phyloP scores from a whole-genome alignment of 345 rosid genomes.

The Arabidopsis thaliana region DNA sequence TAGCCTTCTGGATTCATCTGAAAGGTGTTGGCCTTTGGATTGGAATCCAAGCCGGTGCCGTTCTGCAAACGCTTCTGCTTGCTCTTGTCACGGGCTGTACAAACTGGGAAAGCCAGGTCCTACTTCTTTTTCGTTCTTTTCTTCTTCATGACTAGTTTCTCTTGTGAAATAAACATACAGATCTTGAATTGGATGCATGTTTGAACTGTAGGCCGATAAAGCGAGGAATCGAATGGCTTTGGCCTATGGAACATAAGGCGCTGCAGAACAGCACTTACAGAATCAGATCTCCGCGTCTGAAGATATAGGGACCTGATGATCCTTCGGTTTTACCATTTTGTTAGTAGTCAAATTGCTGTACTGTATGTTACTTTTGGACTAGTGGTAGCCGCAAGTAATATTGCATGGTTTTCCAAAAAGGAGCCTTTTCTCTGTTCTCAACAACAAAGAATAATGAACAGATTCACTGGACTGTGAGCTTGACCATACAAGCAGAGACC shows the following conservation, averaged over 20 bases:
- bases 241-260: background rate
- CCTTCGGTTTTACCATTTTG: slow-evolving; percentile 23
- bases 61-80: slow-evolving; percentile 57
- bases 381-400: background rate
- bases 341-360: slow-evolving; percentile 16
- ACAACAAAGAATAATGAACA: too few relatives aligned
- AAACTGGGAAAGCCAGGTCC: slow-evolving; percentile 72
- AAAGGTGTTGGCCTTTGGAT: slow-evolving; percentile 75
- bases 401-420: background rate
- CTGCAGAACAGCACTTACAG: background rate
- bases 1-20: slow-evolving; percentile 63
- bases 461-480: too few relatives aligned
- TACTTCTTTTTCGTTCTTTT: background rate
- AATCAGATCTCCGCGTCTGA: too few relatives aligned
- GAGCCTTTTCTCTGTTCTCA: background rate
- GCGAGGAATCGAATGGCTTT: slow-evolving; percentile 38
- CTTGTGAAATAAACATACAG: background rate
- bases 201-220: slow-evolving; percentile 27
- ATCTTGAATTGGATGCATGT: slow-evolving; percentile 12
- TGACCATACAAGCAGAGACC: too few relatives aligned
- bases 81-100: slow-evolving; percentile 55
- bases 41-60: slow-evolving; percentile 68
- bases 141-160: slow-evolving; percentile 16
- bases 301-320: slow-evolving; percentile 9
- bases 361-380: slow-evolving; percentile 5